Conservation (phyloP, 768 basidiomycete genomes). For the Russula griseocarnosa region DNA sequence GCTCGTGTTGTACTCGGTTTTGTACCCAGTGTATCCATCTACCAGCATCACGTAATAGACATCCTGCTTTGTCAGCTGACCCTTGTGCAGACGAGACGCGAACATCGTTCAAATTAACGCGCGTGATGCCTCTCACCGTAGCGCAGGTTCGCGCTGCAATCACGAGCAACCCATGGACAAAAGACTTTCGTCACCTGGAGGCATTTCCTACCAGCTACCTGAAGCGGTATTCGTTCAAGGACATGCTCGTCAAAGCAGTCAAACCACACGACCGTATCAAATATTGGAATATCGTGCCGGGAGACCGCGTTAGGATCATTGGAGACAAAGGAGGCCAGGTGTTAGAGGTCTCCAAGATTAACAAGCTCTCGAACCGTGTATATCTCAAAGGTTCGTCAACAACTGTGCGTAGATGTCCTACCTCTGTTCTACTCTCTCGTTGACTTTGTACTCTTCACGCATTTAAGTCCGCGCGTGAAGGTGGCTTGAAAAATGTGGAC, state of each 20-base stretch:
- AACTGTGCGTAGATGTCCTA: slow-evolving; percentile 31
- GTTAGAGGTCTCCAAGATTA: slow-evolving; percentile 69
- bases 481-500: slow-evolving; percentile 36
- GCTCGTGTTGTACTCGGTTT: slow-evolving; percentile 27
- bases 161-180: slow-evolving; percentile 47
- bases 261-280: slow-evolving; percentile 68
- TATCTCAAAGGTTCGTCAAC: slow-evolving; percentile 49
- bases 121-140: slow-evolving; percentile 23
- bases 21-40: slow-evolving; percentile 25
- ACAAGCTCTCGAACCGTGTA: slow-evolving; percentile 66
- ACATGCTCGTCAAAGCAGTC: slow-evolving; percentile 48
- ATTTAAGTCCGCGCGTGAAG: slow-evolving; percentile 30
- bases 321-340: slow-evolving; percentile 58
- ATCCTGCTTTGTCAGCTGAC: slow-evolving; percentile 15
- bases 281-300: slow-evolving; percentile 85
- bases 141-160: slow-evolving; percentile 22
- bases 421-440: neutral
- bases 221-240: slow-evolving; percentile 43
- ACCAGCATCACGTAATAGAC: neutral
- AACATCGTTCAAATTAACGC: too few species aligned
- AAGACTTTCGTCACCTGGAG: slow-evolving; percentile 61
- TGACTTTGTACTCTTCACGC: slow-evolving; percentile 19
- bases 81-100: too few species aligned
- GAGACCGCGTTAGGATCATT: slow-evolving; percentile 68
- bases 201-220: slow-evolving; percentile 55